A percentile compares a stretch with the other conserved stretches of the same genome.
Evolutionary conservation across 768 basidiomycete species (phyloP).

Genomic region (Lentinula raphanica): DNA sequence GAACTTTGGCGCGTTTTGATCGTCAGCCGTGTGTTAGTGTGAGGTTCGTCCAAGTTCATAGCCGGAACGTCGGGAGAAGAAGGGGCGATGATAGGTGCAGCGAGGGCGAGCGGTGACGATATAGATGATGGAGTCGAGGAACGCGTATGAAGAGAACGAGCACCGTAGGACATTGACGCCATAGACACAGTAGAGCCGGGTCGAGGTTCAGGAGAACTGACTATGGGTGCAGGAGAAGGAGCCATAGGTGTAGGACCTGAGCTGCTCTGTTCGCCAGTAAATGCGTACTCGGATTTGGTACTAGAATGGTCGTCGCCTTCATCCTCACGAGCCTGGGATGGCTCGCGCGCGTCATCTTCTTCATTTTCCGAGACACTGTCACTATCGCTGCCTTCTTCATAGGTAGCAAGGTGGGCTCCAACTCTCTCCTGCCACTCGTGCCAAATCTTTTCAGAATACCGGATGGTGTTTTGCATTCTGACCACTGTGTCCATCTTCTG

Average conservation of each 20-base stretch:
- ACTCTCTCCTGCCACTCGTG: slow-evolving; percentile 95
- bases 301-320: slow-evolving; percentile 52
- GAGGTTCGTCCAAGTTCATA: slow-evolving; percentile 59
- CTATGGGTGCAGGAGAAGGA: slow-evolving; percentile 64
- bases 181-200: slow-evolving; percentile 9
- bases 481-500: slow-evolving; percentile 94
- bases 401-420: slow-evolving; percentile 54
- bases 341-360: slow-evolving; percentile 30
- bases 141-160: slow-evolving; percentile 58
- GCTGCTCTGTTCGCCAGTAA: slow-evolving; percentile 34
- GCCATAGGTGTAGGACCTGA: slow-evolving; percentile 20
- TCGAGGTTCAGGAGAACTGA: slow-evolving; percentile 38
- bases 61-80: slow-evolving; percentile 55
- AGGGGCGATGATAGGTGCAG: slow-evolving; percentile 77
- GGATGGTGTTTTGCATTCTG: slow-evolving; percentile 94
- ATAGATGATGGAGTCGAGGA: slow-evolving; percentile 87
- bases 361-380: slow-evolving; percentile 36
- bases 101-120: slow-evolving; percentile 81
- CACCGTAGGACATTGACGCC: slow-evolving; percentile 19
- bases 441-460: slow-evolving; percentile 95
- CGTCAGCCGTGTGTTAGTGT: slow-evolving; percentile 25
- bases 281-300: slow-evolving; percentile 62
- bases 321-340: slow-evolving; percentile 15
- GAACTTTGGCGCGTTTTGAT: slow-evolving; percentile 63
- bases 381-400: slow-evolving; percentile 46